Conservation (phyloP, 2,329 filamentous ascomycete genomes). For the Trichoderma oligosporum region DNA sequence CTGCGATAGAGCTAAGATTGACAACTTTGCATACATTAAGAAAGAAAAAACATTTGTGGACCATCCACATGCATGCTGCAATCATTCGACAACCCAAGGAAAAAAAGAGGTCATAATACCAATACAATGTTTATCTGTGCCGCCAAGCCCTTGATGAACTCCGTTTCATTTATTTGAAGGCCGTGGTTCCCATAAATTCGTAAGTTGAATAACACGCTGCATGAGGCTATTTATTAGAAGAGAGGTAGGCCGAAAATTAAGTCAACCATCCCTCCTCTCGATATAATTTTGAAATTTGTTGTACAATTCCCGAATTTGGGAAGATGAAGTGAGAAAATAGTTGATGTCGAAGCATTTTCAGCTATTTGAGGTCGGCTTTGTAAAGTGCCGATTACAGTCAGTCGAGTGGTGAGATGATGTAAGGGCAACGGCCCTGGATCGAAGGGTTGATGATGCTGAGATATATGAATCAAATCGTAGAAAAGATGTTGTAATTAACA, state of each 20-base stretch:
- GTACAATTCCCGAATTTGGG: neutral
- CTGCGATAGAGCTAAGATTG: neutral
- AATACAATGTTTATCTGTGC: constrained; percentile 5
- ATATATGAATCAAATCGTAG: too few species aligned
- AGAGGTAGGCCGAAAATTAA: neutral
- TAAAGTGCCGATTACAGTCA: too few species aligned
- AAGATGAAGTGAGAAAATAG: neutral
- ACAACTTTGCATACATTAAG: neutral
- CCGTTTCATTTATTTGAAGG: constrained; percentile 6
- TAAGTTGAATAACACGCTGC: constrained; percentile 11
- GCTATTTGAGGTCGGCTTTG: neutral
- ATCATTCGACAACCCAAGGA: neutral
- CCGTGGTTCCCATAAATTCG: constrained; percentile 14
- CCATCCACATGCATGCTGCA: neutral
- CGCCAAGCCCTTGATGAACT: constrained; percentile 6
- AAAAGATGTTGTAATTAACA: too few species aligned
- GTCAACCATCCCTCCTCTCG: too few species aligned
- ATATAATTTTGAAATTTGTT: neutral
- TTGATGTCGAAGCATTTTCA: neutral
- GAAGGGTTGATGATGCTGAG: too few species aligned
- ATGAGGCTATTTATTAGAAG: constrained; percentile 4
- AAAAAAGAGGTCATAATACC: constrained; percentile 3
- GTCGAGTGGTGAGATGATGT: neutral
- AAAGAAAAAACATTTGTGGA: neutral
- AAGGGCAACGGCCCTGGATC: too few species aligned